phyloP scores from a whole-genome alignment of 441 rosid species.

The Dalechampia spathulata region DNA sequence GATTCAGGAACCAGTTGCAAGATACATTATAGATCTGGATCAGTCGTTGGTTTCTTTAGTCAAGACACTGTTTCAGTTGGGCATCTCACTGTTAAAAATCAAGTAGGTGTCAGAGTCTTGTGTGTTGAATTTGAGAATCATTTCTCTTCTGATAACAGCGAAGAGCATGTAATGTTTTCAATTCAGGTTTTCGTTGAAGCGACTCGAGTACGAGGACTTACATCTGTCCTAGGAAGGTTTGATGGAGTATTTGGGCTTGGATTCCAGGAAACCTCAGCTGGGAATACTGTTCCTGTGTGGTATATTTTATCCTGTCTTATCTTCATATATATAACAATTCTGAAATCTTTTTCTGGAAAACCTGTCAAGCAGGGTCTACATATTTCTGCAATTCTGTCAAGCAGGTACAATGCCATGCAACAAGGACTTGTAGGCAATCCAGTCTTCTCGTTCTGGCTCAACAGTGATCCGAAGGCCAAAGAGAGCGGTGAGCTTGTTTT shows the following conservation, averaged over 20 bases:
- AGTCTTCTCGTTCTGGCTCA: conserved; percentile 77
- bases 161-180: too few relatives aligned
- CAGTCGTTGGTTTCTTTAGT: conserved; percentile 70
- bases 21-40: conserved; percentile 67
- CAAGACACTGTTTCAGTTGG: conserved; percentile 72
- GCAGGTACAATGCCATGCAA: conserved; percentile 59
- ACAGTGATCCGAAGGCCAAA: conserved; percentile 37
- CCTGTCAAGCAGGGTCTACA: too few relatives aligned
- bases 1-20: conserved; percentile 47
- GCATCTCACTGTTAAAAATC: conserved; percentile 51
- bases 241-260: conserved; percentile 89
- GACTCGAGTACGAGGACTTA: conserved; percentile 52
- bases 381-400: too few relatives aligned
- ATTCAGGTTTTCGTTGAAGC: conserved; percentile 73
- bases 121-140: background rate
- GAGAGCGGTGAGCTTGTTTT: conserved; percentile 80
- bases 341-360: too few relatives aligned
- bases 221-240: conserved; percentile 49
- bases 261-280: conserved; percentile 68
- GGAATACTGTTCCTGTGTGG: conserved; percentile 64
- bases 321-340: too few relatives aligned
- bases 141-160: too few relatives aligned
- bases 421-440: conserved; percentile 48
- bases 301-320: too few relatives aligned
- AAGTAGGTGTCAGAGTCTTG: conserved; percentile 31